Evolutionary conservation across 305 asterid species (phyloP), one percentile per base, ranked within the genome.

Genomic region (Fraxinus baroniana): DNA sequence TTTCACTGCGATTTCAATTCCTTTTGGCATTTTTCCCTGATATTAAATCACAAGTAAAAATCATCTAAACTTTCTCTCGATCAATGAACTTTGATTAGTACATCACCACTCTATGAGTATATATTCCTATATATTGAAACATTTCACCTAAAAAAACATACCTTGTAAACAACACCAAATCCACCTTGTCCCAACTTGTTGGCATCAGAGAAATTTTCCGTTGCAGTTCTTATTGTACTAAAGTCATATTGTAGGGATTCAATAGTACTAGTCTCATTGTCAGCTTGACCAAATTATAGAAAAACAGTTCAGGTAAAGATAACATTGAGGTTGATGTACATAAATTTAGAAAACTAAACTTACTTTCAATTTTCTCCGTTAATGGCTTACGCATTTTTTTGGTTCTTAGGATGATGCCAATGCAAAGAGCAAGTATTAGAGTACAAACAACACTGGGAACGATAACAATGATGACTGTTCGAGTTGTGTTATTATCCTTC

Each of bases 311-410:
- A 49, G 60, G 7, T 1, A 44, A 49, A 30, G 28, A 75, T 4
- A 46, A 66, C 10, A 18, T 26, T 2, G 2, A 76, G 0, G n/a
- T 72, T 5, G 22, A 15, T 75, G 32, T 6, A 33, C 32, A 22
- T 55, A 3, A 35, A n/a, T 10, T 3, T 28, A 41, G 24, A 72
- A 26, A 3, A 13, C 17, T 66, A 12, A 30, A 62, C 84, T 79
- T 84, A 87, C 89, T n/a, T 12, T 84, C 78, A 30, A 7, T 33
- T 0, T n/a, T 15, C 76, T 49, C 73, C 3, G n/a, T n/a, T n/a
- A 8, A n/a, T 74, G 68, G 24, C 76, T 18, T 52, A 22, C 12
- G 55, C 70, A 55, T 75, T 28, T 0, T 57, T 80, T 79, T 82
- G 66, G 13, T 82, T 64, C 30, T 85, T 17, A 6, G 5, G 24